phyloP scores from a whole-genome alignment of 768 basidiomycete genomes.

The Chiua virens region DNA sequence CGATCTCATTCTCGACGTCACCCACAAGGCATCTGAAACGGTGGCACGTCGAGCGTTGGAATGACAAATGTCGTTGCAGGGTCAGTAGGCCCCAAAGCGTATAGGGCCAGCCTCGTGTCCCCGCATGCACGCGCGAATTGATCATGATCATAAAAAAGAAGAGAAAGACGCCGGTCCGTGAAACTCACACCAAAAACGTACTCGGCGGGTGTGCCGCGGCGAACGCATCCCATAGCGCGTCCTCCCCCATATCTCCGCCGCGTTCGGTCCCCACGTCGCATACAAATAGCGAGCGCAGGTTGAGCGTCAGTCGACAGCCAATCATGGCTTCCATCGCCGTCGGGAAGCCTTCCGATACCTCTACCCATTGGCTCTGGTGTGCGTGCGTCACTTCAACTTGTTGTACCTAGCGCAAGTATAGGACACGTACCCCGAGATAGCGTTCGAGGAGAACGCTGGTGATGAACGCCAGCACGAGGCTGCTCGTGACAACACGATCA shows the following conservation, averaged over 20 bases:
- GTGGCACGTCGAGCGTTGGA: too few relatives aligned
- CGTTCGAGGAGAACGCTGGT: background rate
- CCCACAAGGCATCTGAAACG: too few relatives aligned
- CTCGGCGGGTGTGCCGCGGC: background rate
- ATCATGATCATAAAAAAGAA: too few relatives aligned
- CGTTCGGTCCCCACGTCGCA: background rate
- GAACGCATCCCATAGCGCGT: constrained; percentile 1
- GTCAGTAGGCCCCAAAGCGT: too few relatives aligned
- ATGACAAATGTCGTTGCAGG: too few relatives aligned
- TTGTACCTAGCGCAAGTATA: too few relatives aligned
- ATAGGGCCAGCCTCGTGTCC: background rate
- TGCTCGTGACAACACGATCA: background rate
- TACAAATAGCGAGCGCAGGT: constrained; percentile 1
- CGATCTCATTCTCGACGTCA: too few relatives aligned
- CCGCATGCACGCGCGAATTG: background rate
- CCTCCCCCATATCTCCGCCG: background rate
- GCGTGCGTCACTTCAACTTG: too few relatives aligned
- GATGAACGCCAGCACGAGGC: constrained; percentile 10
- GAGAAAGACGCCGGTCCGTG: background rate
- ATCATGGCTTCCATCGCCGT: constrained; percentile 1
- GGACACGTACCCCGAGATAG: constrained; percentile 1
- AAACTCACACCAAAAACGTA: background rate
- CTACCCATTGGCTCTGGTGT: constrained; percentile 3
- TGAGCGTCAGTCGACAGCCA: constrained; percentile 10
- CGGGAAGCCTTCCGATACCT: constrained; percentile 4